Evolutionary conservation across 129 eudicot species (phyloP).

Genomic region (Tagetes erecta): DNA sequence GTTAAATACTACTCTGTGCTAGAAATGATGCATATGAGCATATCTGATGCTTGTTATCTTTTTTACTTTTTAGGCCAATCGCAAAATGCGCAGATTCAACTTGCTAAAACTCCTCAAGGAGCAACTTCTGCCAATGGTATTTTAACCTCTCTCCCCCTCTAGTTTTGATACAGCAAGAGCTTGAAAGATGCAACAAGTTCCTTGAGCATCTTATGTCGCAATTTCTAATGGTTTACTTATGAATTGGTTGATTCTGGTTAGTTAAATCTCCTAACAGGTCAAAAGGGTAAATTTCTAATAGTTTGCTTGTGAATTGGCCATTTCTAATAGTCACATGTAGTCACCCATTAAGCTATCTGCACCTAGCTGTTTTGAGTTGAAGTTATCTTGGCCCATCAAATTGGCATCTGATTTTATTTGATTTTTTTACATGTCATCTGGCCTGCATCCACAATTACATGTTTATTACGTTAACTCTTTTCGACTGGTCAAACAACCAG

Average conservation of each 20-base stretch:
- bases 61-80: constrained; percentile 33
- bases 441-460: background rate
- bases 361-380: background rate
- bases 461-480: background rate
- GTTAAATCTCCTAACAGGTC: background rate
- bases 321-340: no score
- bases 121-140: constrained; percentile 33
- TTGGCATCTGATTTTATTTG: no score
- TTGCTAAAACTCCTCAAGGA: constrained; percentile 27
- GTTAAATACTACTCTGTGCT: background rate
- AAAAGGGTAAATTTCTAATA: background rate
- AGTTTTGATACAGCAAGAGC: constrained; percentile 14
- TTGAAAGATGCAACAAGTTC: constrained; percentile 16
- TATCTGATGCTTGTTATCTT: constrained; percentile 29
- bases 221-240: background rate
- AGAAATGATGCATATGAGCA: constrained; percentile 24
- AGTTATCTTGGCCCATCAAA: background rate
- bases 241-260: background rate
- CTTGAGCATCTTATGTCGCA: constrained; percentile 18
- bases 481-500: background rate
- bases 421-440: background rate
- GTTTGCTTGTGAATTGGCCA: background rate
- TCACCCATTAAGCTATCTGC: background rate
- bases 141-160: background rate
- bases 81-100: constrained; percentile 33